Evolutionary conservation across 139 green algal genomes (phyloP), one percentile per base, ranked within the genome.

Genomic region (Haematococcus lacustris): DNA sequence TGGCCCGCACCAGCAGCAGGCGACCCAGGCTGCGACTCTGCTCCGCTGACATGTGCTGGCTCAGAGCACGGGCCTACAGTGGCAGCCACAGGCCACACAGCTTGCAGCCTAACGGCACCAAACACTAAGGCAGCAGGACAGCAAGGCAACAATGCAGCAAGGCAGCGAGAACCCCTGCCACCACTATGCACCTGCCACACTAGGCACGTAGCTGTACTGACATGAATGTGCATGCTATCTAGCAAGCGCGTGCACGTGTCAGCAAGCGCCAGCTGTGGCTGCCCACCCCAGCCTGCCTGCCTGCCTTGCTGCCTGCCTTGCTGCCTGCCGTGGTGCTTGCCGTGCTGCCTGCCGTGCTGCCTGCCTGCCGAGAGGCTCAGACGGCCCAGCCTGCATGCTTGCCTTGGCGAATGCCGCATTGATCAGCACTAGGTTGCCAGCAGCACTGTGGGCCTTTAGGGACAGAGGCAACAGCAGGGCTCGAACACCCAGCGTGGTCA

Each of bases 371-470:
- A 7, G 25, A 72, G 0, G 1, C 38, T 50, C n/a, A 25, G 3
- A 7, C 26, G 32, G 1, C 41, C 30, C 3, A 30, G 59, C 39
- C 3, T 3, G 34, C 21, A 21, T n/a, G 51, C 69, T n/a, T 57
- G 66, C 61, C 39, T 72, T 35, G 2, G n/a, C 40, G 1, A 79
- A 41, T 0, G 73, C 69, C 1, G 17, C 32, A 23, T 83, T 51
- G 28, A 77, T 1, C n/a, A 88, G 77, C 30, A 70, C 34, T 0
- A 81, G 59, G 77, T 82, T 79, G 39, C 73, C 50, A 1, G 57
- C 69, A 21, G 79, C 77, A 5, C 65, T 75, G n/a, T 74, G 74
- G 26, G 82, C 82, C 21, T 74, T 73, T 0, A 85, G 38, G 30
- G 64, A 82, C 2, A 83, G 57, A 7, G 78, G 78, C 39, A 77